These are phyloP conservation scores for Verruconis gallopava DNA, from an alignment of 2,329 filamentous ascomycete genomes.

Conservation along the genomic window DNA sequence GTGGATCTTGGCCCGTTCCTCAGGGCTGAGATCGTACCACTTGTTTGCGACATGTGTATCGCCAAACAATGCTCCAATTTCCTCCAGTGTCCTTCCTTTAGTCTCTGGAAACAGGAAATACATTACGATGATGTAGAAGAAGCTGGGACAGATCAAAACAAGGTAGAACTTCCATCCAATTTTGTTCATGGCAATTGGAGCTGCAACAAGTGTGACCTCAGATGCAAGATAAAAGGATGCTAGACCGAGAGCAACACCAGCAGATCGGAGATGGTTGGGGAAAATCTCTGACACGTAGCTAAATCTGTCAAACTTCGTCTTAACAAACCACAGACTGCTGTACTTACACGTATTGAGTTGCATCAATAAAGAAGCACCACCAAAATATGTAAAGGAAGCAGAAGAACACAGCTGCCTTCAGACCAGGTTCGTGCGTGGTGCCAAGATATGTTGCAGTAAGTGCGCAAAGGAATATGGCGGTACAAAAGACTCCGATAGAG, in stretches of 20 bases:
- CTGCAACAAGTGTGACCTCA: slow-evolving; percentile 9
- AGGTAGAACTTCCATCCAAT: slow-evolving; percentile 11
- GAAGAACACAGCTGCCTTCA: slow-evolving; percentile 16
- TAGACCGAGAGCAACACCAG: slow-evolving; percentile 14
- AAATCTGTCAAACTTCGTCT: not conserved
- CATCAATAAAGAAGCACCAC: slow-evolving; percentile 18
- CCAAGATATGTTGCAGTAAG: slow-evolving; percentile 14
- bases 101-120: slow-evolving; percentile 11
- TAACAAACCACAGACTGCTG: not conserved
- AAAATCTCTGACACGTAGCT: slow-evolving; percentile 17
- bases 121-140: slow-evolving; percentile 3
- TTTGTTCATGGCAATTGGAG: slow-evolving; percentile 6
- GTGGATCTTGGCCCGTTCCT: slow-evolving; percentile 4
- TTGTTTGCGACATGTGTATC: slow-evolving; percentile 4
- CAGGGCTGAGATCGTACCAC: slow-evolving; percentile 7
- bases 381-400: slow-evolving; percentile 17
- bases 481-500: slow-evolving; percentile 10
- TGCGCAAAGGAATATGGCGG: slow-evolving; percentile 12
- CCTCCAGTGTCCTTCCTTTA: slow-evolving; percentile 8
- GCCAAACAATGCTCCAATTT: slow-evolving; percentile 8
- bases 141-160: slow-evolving; percentile 8
- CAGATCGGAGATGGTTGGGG: slow-evolving; percentile 16
- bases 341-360: slow-evolving; percentile 13
- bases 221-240: slow-evolving; percentile 6
- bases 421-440: slow-evolving; percentile 14